Conservation (phyloP, 345 rosid species). For the Reutealis trisperma region DNA sequence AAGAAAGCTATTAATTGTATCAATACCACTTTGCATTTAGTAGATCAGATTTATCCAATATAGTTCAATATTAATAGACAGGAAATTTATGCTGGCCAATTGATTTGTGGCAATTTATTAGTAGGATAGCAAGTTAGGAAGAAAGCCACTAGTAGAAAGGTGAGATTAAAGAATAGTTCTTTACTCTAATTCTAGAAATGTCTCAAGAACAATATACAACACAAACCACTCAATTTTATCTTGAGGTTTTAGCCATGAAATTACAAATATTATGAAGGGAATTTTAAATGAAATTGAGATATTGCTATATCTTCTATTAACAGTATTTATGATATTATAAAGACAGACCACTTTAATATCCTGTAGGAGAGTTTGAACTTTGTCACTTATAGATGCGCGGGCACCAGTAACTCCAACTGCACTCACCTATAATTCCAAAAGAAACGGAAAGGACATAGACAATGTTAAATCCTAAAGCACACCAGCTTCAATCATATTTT, state of each 20-base stretch:
- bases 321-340: not conserved
- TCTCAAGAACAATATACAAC: no score
- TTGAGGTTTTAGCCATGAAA: not conserved
- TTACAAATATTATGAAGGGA: not conserved
- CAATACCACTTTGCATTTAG: not conserved
- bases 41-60: not conserved
- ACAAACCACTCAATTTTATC: not conserved
- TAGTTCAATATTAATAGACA: not conserved
- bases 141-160: not conserved
- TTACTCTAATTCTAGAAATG: not conserved
- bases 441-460: not conserved
- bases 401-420: conserved; percentile 89
- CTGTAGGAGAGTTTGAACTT: conserved; percentile 61
- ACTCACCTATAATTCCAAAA: conserved; percentile 60
- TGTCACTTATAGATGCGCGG: conserved; percentile 64
- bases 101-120: not conserved
- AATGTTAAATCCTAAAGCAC: not conserved
- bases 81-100: not conserved
- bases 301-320: not conserved
- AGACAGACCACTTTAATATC: conserved; percentile 68
- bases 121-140: not conserved
- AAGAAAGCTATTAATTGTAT: not conserved
- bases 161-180: not conserved
- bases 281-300: not conserved
- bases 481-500: conserved; percentile 4